Evolutionary conservation across 2,329 filamentous ascomycete genomes (phyloP).

Genomic region (Decorospora gaudefroyi): DNA sequence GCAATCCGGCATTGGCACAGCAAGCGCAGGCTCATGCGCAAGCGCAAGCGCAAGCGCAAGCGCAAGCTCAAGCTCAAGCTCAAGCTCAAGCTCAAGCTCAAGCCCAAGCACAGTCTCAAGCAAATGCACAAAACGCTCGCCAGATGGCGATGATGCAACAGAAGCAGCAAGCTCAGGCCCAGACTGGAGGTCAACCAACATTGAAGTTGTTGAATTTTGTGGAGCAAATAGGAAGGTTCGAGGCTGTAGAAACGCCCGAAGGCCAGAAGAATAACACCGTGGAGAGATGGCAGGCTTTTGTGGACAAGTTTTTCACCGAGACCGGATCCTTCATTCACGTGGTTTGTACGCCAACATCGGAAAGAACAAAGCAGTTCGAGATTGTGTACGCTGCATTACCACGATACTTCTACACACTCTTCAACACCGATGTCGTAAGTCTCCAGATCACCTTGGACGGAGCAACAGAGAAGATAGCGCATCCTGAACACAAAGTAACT

Average conservation of each 20-base stretch:
- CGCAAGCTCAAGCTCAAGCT: conserved; percentile 33
- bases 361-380: conserved; percentile 79
- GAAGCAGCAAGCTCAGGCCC: conserved; percentile 33
- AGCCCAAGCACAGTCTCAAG: conserved; percentile 31
- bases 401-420: conserved; percentile 88
- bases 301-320: conserved; percentile 77
- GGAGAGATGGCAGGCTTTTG: conserved; percentile 77
- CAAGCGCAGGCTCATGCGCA: conserved; percentile 49
- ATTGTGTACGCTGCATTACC: conserved; percentile 80
- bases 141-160: conserved; percentile 40
- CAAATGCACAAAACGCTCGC: conserved; percentile 28
- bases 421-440: conserved; percentile 77
- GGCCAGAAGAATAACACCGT: conserved; percentile 60
- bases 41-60: too few species aligned
- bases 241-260: conserved; percentile 31
- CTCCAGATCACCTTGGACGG: conserved; percentile 86
- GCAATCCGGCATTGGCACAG: conserved; percentile 35
- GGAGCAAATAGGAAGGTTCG: conserved; percentile 61
- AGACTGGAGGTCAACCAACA: conserved; percentile 48
- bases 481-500: conserved; percentile 73
- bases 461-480: conserved; percentile 60
- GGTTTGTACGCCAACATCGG: conserved; percentile 59
- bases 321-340: conserved; percentile 77
- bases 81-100: conserved; percentile 34
- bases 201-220: conserved; percentile 61